Evolutionary conservation across 768 basidiomycete genomes (phyloP).

Genomic region (Polyporus arcularius): DNA sequence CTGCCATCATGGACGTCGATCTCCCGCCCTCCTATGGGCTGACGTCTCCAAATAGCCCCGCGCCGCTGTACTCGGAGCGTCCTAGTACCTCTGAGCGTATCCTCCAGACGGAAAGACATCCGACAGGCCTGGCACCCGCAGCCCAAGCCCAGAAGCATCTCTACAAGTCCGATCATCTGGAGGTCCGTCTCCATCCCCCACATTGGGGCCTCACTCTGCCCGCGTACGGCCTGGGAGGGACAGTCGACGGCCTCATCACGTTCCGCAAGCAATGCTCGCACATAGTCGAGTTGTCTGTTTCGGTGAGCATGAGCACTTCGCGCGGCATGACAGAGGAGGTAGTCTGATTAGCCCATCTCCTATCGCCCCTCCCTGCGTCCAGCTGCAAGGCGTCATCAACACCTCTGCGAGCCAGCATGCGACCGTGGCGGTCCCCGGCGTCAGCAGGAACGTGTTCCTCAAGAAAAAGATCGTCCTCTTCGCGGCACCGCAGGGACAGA

Average conservation of each 20-base stretch:
- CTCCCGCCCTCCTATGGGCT: slow-evolving; percentile 14
- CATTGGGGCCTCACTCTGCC: slow-evolving; percentile 41
- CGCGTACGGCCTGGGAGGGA: slow-evolving; percentile 43
- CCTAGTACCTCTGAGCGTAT: slow-evolving; percentile 37
- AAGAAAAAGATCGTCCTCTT: slow-evolving; percentile 33
- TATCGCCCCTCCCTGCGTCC: neutral
- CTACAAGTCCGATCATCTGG: slow-evolving; percentile 41
- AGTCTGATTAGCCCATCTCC: neutral
- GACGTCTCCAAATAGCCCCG: slow-evolving; percentile 11
- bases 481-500: slow-evolving; percentile 20
- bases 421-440: slow-evolving; percentile 26
- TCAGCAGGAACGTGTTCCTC: slow-evolving; percentile 30
- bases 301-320: slow-evolving; percentile 29
- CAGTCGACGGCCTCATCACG: slow-evolving; percentile 40
- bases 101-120: slow-evolving; percentile 33
- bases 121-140: neutral
- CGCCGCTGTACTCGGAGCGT: slow-evolving; percentile 31
- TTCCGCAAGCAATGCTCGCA: slow-evolving; percentile 38
- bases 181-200: slow-evolving; percentile 42
- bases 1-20: slow-evolving; percentile 11
- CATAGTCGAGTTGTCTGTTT: slow-evolving; percentile 39
- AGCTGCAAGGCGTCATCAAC: slow-evolving; percentile 42
- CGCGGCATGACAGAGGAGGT: neutral
- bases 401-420: slow-evolving; percentile 34
- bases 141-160: slow-evolving; percentile 33